These are phyloP conservation scores for Phyllachora maydis DNA, from an alignment of 2,329 filamentous ascomycete species.

Conservation along the genomic window DNA sequence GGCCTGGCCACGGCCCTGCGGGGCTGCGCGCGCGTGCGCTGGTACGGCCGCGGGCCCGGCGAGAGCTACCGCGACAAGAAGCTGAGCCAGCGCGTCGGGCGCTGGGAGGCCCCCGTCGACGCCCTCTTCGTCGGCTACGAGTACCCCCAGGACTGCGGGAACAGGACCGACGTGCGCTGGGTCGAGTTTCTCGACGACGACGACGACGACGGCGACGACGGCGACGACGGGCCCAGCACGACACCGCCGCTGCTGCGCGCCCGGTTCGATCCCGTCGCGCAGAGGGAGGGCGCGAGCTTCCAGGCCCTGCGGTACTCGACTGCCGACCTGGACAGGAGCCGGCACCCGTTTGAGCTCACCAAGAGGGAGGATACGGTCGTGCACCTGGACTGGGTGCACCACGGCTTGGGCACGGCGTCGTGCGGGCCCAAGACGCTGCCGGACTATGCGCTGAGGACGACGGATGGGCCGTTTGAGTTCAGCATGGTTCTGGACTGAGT, in stretches of 20 bases:
- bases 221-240: constrained; percentile 1
- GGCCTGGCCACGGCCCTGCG: constrained; percentile 30
- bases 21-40: constrained; percentile 20
- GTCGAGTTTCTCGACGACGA: constrained; percentile 20
- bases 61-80: constrained; percentile 50
- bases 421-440: constrained; percentile 36
- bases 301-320: constrained; percentile 32
- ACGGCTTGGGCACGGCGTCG: constrained; percentile 39
- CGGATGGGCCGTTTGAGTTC: constrained; percentile 17
- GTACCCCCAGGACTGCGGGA: constrained; percentile 46
- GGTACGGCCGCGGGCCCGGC: constrained; percentile 47
- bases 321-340: constrained; percentile 26
- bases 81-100: constrained; percentile 33
- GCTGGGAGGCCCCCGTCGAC: constrained; percentile 23
- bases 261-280: constrained; percentile 20
- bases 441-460: constrained; percentile 20
- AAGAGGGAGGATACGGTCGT: constrained; percentile 29
- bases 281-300: constrained; percentile 33
- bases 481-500: constrained; percentile 24
- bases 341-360: constrained; percentile 39
- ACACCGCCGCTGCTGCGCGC: constrained; percentile 24
- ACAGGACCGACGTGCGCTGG: constrained; percentile 42
- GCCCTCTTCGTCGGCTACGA: constrained; percentile 41
- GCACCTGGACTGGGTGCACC: constrained; percentile 38
- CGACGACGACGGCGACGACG: no score